Conservation (phyloP, 1,284 basidiomycete genomes). For the Rhizoctonia solani region DNA sequence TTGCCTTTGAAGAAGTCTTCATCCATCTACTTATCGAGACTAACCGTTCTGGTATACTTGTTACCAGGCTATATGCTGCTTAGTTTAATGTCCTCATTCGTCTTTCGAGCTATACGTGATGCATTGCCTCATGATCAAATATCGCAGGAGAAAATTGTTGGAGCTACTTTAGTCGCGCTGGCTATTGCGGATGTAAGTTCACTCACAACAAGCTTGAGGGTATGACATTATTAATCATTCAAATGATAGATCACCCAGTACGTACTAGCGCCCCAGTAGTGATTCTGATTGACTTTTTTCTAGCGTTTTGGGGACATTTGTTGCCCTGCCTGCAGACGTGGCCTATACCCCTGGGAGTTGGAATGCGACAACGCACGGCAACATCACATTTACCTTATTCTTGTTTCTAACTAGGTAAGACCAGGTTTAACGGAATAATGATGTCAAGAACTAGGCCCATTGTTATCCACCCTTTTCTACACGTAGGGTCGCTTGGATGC, state of each 20-base stretch:
- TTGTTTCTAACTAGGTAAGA: constrained; percentile 61
- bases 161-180: constrained; percentile 64
- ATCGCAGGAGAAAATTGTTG: constrained; percentile 71
- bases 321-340: constrained; percentile 62
- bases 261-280: constrained; percentile 42
- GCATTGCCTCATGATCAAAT: constrained; percentile 60
- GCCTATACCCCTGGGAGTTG: constrained; percentile 57
- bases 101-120: constrained; percentile 70
- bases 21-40: background rate
- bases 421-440: background rate
- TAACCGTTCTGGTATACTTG: background rate
- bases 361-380: constrained; percentile 76
- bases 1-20: constrained; percentile 38
- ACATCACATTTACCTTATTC: constrained; percentile 64
- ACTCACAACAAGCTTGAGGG: constrained; percentile 10
- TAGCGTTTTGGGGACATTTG: constrained; percentile 62
- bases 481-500: constrained; percentile 28
- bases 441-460: constrained; percentile 2
- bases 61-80: constrained; percentile 67
- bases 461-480: background rate
- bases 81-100: constrained; percentile 66
- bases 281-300: constrained; percentile 21
- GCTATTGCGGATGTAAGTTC: constrained; percentile 73
- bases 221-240: constrained; percentile 18
- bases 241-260: constrained; percentile 58